These are phyloP conservation scores for Ophiognomonia clavigignenti-juglandacearum DNA, from an alignment of 2,329 filamentous ascomycete genomes.

Conservation along the genomic window DNA sequence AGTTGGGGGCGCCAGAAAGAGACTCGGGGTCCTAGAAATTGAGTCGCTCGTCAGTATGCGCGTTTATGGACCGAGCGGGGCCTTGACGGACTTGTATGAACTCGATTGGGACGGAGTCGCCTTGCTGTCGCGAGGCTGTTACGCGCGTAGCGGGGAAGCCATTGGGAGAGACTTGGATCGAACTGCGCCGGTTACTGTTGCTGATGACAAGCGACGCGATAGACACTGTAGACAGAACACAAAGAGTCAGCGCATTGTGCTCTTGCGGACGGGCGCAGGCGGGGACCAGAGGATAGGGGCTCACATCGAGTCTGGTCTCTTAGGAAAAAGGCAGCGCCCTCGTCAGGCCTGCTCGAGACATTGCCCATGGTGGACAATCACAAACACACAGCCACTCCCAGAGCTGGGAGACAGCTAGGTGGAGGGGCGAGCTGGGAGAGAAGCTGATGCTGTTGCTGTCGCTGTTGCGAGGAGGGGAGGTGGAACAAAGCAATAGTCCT, in stretches of 20 bases:
- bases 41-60: no score
- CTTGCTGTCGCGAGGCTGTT: slow-evolving; percentile 63
- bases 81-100: slow-evolving; percentile 71
- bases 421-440: slow-evolving; percentile 7
- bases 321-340: slow-evolving; percentile 74
- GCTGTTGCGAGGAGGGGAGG: not conserved
- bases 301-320: slow-evolving; percentile 89
- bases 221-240: slow-evolving; percentile 57
- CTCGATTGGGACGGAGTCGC: slow-evolving; percentile 75
- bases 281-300: slow-evolving; percentile 29
- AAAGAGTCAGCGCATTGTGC: slow-evolving; percentile 16
- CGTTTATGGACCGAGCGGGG: no score
- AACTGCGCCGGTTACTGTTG: slow-evolving; percentile 70
- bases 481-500: slow-evolving; percentile 12
- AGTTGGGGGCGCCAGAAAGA: slow-evolving; percentile 53
- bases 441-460: slow-evolving; percentile 12
- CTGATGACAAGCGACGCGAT: slow-evolving; percentile 79
- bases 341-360: slow-evolving; percentile 83
- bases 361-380: slow-evolving; percentile 70
- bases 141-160: slow-evolving; percentile 79
- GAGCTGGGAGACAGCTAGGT: slow-evolving; percentile 12
- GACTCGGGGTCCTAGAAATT: slow-evolving; percentile 70
- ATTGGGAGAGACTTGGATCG: slow-evolving; percentile 79
- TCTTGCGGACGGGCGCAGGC: not conserved
- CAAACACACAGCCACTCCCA: slow-evolving; percentile 23